These are phyloP conservation scores for Breviolum minutum DNA, from an alignment of 73 alveolate genomes.

Conservation along the genomic window DNA sequence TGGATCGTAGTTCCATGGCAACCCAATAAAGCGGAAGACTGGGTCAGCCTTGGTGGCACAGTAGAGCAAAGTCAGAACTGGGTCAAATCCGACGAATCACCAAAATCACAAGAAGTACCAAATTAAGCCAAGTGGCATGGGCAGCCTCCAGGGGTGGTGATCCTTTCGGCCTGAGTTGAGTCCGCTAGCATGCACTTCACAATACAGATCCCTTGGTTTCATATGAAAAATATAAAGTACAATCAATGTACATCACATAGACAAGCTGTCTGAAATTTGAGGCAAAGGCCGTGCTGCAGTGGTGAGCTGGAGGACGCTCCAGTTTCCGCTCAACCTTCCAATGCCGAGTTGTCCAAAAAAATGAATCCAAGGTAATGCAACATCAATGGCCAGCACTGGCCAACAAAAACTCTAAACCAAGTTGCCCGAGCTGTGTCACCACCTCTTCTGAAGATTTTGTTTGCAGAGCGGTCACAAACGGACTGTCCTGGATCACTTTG, in stretches of 20 bases:
- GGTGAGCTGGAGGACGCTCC: constrained; percentile 31
- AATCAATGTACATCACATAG: too few relatives aligned
- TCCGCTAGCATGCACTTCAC: too few relatives aligned
- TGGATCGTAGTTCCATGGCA: constrained; percentile 63
- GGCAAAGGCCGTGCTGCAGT: constrained; percentile 1
- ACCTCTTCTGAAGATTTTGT: neutral
- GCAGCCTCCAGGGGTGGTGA: constrained; percentile 15
- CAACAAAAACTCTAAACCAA: neutral
- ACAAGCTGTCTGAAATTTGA: neutral
- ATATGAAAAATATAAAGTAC: neutral
- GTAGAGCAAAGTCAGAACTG: neutral
- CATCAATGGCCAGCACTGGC: neutral
- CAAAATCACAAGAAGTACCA: neutral
- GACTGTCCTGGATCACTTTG: constrained; percentile 6
- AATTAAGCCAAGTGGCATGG: neutral
- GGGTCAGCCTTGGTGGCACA: constrained; percentile 21
- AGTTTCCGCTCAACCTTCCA: neutral
- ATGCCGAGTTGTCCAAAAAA: neutral
- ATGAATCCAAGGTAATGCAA: neutral
- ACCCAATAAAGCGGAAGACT: constrained; percentile 12
- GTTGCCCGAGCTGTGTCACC: constrained; percentile 2
- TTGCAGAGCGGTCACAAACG: constrained; percentile 11
- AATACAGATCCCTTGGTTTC: neutral
- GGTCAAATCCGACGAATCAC: too few relatives aligned
- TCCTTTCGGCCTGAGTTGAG: neutral